Base-by-base conservation (phyloP, 345 rosid species). In the Melaleuca alternifolia region DNA sequence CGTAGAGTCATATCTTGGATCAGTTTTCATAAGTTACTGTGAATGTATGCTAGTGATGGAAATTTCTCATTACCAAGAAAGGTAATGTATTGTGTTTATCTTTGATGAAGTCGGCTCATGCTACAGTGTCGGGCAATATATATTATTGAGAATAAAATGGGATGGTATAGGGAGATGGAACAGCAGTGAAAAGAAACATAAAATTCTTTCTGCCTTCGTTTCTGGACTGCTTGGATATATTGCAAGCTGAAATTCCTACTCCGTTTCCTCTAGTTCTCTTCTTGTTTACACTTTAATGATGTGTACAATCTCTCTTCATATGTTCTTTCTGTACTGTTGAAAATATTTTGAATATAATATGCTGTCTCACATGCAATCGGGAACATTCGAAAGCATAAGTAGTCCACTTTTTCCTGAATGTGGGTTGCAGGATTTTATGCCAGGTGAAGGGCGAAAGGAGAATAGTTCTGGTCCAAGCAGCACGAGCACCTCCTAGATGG, bases 311-410 rank as follows among this genome's bases (percentile, higher is more conserved):
- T 57, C 41, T 57, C 26, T 57, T 33, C 37, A 18, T 44, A 84
- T 84, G 10, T 37, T 20, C 18, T 11, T 54, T 83, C 87, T 85
- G 50, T 57, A 54, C 57, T 83, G 83, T 84, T 54, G 62, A 24
- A 81, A 61, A 54, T 90, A 88, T 54, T 79, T 85, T 90, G 79
- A 77, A 85, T 65, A 88, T 84, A 20, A 71, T 71, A 71, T 71
- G 46, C 79, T 18, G 48, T 84, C 87, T 87, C 91, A 90, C 92
- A 91, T 91, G 94, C 92, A 82, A 87, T 87, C 89, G 54, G 92
- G 93, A 92, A 92, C 91, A 89, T 90, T 93, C 92, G 84, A 87
- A 92, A 92, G 95, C 91, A 89, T 89, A 87, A 75, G 87, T 92
- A 91, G 88, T 85, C 85, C 16, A 90, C 83, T 90, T 93, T 93